Evolutionary conservation across 129 eudicot genomes (phyloP), one percentile per base, ranked within the genome.

Genomic region (Lonicera japonica): DNA sequence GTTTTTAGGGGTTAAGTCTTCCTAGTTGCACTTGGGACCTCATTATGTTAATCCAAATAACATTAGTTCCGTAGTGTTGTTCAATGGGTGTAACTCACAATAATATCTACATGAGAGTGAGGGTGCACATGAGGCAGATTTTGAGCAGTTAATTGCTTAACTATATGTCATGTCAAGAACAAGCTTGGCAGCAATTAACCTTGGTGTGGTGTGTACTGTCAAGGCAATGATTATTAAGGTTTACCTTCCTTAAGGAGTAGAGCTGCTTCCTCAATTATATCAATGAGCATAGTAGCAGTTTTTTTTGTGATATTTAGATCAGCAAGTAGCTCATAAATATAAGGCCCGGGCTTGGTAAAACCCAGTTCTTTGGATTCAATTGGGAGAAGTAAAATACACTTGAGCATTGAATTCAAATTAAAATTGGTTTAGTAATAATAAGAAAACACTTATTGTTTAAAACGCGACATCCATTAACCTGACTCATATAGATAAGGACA

Each of bases 201-300:
- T n/a, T n/a, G n/a, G n/a, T n/a, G n/a, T n/a, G n/a, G n/a, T n/a
- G n/a, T n/a, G n/a, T n/a, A n/a, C n/a, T n/a, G n/a, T n/a, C n/a
- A n/a, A n/a, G n/a, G n/a, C n/a, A n/a, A n/a, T n/a, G n/a, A n/a
- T n/a, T n/a, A n/a, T n/a, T n/a, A n/a, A n/a, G 21, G 23, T 21
- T 60, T 75, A 88, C 98, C 98, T 85, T 92, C 98, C 70, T 92
- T 91, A 25, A 92, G 96, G 69, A 92, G 91, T 64, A 62, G 5
- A 56, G 78, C 64, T 64, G 96, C 96, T 78, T 85, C 83, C 72
- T 85, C 98, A 74, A 85, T 78, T 61, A 73, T 80, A 66, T 73
- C 77, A 65, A 75, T 74, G 56, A 92, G 96, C 91, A 69, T 82
- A 52, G 71, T 61, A 25, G 95, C 85, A 25, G 98, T 87, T 34